phyloP scores from a whole-genome alignment of 331 rosid genomes.

The Quercus lobata region DNA sequence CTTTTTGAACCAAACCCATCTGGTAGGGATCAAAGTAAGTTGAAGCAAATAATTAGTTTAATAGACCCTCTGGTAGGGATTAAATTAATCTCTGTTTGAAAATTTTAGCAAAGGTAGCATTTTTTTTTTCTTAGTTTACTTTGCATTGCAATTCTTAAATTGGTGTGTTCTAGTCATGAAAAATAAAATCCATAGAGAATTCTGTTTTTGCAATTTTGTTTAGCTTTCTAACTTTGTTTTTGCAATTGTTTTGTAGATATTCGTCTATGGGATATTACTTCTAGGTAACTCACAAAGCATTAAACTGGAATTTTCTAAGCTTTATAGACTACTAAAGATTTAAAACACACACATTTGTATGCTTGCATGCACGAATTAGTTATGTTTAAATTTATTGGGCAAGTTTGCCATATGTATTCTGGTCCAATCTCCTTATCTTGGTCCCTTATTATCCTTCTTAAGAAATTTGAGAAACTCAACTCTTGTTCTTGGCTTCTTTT shows the following conservation, averaged over 20 bases:
- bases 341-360: background rate
- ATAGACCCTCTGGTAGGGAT: no score
- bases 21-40: no score
- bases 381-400: no score
- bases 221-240: constrained; percentile 12
- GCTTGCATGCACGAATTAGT: background rate
- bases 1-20: no score
- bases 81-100: no score
- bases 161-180: background rate
- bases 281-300: constrained; percentile 44
- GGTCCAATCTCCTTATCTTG: no score
- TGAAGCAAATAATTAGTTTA: no score
- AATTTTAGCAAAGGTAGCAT: background rate
- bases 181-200: background rate
- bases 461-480: no score
- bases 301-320: background rate
- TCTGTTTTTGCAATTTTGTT: background rate
- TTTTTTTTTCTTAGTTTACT: no score
- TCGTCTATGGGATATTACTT: constrained; percentile 82
- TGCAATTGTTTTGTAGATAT: constrained; percentile 57
- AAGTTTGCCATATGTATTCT: no score
- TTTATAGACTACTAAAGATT: background rate
- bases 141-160: background rate
- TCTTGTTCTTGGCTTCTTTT: background rate
- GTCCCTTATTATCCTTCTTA: no score